These are phyloP conservation scores for Kentomonas sorsogonicus DNA, from an alignment of 208 protist genomes.

Conservation along the genomic window DNA sequence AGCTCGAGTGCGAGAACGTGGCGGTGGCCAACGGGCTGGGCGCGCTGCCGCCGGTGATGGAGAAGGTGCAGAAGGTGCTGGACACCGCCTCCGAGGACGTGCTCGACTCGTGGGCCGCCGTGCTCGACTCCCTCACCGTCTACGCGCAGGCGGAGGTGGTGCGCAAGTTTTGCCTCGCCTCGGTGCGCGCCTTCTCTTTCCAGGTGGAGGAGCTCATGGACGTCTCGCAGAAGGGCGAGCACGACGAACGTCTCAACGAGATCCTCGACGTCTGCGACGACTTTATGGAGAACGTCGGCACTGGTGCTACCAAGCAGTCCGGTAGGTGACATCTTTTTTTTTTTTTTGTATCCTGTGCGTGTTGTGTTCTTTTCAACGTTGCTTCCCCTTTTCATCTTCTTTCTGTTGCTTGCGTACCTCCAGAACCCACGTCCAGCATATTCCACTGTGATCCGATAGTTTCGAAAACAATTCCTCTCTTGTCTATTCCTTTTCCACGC, in stretches of 20 bases:
- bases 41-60: slow-evolving; percentile 65
- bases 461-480: no score
- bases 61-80: slow-evolving; percentile 62
- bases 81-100: slow-evolving; percentile 59
- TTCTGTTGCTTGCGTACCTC: not conserved
- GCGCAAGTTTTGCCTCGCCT: slow-evolving; percentile 53
- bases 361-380: not conserved
- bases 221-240: slow-evolving; percentile 64
- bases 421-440: no score
- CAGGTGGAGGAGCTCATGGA: slow-evolving; percentile 70
- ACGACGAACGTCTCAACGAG: slow-evolving; percentile 78
- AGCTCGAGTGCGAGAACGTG: slow-evolving; percentile 85
- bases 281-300: slow-evolving; percentile 43
- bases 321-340: slow-evolving; percentile 4
- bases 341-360: slow-evolving; percentile 9
- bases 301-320: not conserved
- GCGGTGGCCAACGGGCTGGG: slow-evolving; percentile 58
- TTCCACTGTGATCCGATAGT: no score
- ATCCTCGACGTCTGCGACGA: slow-evolving; percentile 83
- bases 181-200: slow-evolving; percentile 56
- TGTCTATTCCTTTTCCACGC: no score
- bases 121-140: slow-evolving; percentile 51
- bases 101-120: slow-evolving; percentile 55
- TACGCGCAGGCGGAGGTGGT: slow-evolving; percentile 44
- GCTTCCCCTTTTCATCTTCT: slow-evolving; percentile 7